Evolutionary conservation across 1,284 basidiomycete genomes (phyloP), one percentile per base, ranked within the genome.

Genomic region (Hemileia vastatrix): DNA sequence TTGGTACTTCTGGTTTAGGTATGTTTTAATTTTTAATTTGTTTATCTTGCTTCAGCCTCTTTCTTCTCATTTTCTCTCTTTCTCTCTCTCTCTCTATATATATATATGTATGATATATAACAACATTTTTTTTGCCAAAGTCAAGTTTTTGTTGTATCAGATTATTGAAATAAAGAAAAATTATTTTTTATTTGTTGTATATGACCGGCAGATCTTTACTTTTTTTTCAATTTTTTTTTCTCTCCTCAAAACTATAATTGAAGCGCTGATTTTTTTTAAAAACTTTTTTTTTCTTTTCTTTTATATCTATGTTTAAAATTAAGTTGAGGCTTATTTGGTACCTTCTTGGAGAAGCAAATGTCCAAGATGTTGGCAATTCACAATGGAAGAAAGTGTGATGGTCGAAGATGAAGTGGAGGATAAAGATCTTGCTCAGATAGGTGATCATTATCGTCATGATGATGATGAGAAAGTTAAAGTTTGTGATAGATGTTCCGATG

Each of bases 281-380:
- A n/a, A n/a, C n/a, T n/a, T n/a, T n/a, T n/a, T n/a, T n/a, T n/a
- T n/a, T n/a, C n/a, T n/a, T n/a, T n/a, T n/a, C n/a, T n/a, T n/a
- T n/a, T 15, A 49, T 49, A 18, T 49, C 19, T 9, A 6, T 49
- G 8, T 13, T 15, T 6, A 19, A 49, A 9, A 9, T 8, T 15
- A 49, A 61, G 60, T 62, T 40, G 48, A 54, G 50, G 3, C 55
- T 4, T 44, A 55, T 43, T 27, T 62, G 18, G 24, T 62, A 27
- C 60, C 60, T 4, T 52, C 60, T 11, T 62, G 60, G 60, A 54
- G 60, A 49, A 40, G 52, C 2, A 62, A 62, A 50, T 62, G 60
- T 55, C 32, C 60, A 6, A 19, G 60, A 49, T 62, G 60, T 32
- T 62, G 60, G 60, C 54, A 50, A 24, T 62, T 36, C 36, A 54